Percentiles rank a stretch among this genome's conserved stretches.
These are phyloP conservation scores for Serendipita indica DNA, from an alignment of 768 basidiomycete species.

Conservation along the genomic window DNA sequence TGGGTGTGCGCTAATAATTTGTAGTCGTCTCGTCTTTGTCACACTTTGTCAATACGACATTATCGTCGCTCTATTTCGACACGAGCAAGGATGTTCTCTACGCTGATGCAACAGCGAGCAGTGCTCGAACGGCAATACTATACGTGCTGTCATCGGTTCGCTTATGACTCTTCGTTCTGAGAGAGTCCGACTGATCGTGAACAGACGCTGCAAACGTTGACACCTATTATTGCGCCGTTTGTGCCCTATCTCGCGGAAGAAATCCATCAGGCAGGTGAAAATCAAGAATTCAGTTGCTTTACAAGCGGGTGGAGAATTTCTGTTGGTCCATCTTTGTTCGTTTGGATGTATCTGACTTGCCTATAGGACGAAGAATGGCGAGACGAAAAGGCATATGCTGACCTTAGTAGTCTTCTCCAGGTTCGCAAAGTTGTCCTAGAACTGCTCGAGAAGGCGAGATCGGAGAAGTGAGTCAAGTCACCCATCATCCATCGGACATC, in stretches of 20 bases:
- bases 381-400: constrained; percentile 36
- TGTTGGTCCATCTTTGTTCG: too few species aligned
- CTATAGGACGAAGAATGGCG: constrained; percentile 51
- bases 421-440: constrained; percentile 47
- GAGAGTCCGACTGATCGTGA: not conserved
- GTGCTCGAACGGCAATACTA: constrained; percentile 47
- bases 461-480: constrained; percentile 43
- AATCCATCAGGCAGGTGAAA: constrained; percentile 41
- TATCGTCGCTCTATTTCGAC: constrained; percentile 88
- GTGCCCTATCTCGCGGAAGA: constrained; percentile 88
- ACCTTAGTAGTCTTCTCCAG: constrained; percentile 49
- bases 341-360: too few species aligned
- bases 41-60: constrained; percentile 65
- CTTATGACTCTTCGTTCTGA: not conserved
- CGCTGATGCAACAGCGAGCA: constrained; percentile 38
- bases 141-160: constrained; percentile 58
- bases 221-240: constrained; percentile 64
- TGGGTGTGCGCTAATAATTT: constrained; percentile 11
- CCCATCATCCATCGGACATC: not conserved
- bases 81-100: constrained; percentile 84
- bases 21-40: constrained; percentile 57
- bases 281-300: constrained; percentile 19
- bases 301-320: constrained; percentile 17
- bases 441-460: constrained; percentile 62
- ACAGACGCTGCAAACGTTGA: constrained; percentile 53